These are phyloP conservation scores for Trifolium subterraneum DNA, from an alignment of 306 rosid species.

Conservation along the genomic window DNA sequence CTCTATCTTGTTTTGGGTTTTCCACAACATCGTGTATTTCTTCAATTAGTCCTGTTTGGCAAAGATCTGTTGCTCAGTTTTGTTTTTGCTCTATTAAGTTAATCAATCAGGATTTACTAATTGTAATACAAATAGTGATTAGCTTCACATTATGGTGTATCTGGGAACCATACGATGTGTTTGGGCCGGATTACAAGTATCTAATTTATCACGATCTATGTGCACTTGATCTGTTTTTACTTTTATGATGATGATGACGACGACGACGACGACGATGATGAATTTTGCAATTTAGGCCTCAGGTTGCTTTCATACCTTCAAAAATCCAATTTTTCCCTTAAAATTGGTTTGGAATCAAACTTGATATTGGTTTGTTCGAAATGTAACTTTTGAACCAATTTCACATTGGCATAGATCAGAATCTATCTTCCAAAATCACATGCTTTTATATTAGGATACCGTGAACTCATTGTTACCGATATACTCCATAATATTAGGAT, in stretches of 20 bases:
- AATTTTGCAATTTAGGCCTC: too few relatives aligned
- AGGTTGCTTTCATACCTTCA: too few relatives aligned
- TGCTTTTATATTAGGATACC: too few relatives aligned
- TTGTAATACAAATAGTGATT: conserved; percentile 26
- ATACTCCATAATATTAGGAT: too few relatives aligned
- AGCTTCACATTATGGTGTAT: background rate
- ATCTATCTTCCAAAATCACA: too few relatives aligned
- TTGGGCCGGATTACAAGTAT: background rate
- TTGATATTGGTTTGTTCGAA: too few relatives aligned
- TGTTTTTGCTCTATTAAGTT: conserved; percentile 39
- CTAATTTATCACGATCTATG: background rate
- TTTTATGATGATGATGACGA: background rate
- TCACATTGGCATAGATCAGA: too few relatives aligned
- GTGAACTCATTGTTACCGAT: too few relatives aligned
- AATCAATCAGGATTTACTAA: conserved; percentile 12
- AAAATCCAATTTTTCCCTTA: too few relatives aligned
- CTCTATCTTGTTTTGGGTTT: conserved; percentile 40
- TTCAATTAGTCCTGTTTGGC: conserved; percentile 23
- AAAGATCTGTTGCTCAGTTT: background rate
- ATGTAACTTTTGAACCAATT: too few relatives aligned
- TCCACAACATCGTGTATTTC: conserved; percentile 1
- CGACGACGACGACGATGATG: background rate
- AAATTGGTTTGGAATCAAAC: too few relatives aligned
- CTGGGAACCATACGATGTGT: background rate
- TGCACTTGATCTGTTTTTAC: background rate